These are phyloP conservation scores for Taxawa tesnikishii DNA, from an alignment of 2,329 filamentous ascomycete genomes.

Conservation along the genomic window DNA sequence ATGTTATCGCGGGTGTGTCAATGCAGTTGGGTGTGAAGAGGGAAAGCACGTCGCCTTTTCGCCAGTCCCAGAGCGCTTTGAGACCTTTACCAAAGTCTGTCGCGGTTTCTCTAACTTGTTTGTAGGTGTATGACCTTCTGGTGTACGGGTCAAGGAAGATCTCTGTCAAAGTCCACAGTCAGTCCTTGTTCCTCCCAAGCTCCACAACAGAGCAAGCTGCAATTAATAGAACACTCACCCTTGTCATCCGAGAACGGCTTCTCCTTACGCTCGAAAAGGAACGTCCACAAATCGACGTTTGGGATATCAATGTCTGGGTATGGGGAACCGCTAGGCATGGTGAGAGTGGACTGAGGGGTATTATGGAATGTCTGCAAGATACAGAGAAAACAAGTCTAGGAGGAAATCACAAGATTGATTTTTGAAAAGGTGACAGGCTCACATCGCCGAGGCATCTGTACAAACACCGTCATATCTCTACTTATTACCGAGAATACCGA, in stretches of 20 bases:
- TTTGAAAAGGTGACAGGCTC: too few relatives aligned
- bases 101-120: slow-evolving; percentile 51
- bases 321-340: slow-evolving; percentile 60
- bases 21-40: slow-evolving; percentile 79
- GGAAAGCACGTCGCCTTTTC: slow-evolving; percentile 70
- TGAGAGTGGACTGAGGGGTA: slow-evolving; percentile 6
- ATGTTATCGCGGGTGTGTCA: slow-evolving; percentile 65
- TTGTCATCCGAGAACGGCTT: slow-evolving; percentile 59
- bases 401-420: too few relatives aligned
- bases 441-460: too few relatives aligned
- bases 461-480: too few relatives aligned
- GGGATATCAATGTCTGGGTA: slow-evolving; percentile 59
- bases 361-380: not conserved
- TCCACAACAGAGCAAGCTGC: not conserved
- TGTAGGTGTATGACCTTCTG: slow-evolving; percentile 56
- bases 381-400: too few relatives aligned
- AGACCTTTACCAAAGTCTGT: slow-evolving; percentile 72
- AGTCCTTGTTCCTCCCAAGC: too few relatives aligned
- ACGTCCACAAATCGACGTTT: slow-evolving; percentile 62
- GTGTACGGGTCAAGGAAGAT: slow-evolving; percentile 69
- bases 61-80: slow-evolving; percentile 61
- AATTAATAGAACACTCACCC: slow-evolving; percentile 42
- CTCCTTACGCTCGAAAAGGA: slow-evolving; percentile 60
- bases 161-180: slow-evolving; percentile 39
- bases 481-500: too few relatives aligned